These are phyloP conservation scores for Tylopilus intermedius DNA, from an alignment of 768 basidiomycete genomes.

Conservation along the genomic window DNA sequence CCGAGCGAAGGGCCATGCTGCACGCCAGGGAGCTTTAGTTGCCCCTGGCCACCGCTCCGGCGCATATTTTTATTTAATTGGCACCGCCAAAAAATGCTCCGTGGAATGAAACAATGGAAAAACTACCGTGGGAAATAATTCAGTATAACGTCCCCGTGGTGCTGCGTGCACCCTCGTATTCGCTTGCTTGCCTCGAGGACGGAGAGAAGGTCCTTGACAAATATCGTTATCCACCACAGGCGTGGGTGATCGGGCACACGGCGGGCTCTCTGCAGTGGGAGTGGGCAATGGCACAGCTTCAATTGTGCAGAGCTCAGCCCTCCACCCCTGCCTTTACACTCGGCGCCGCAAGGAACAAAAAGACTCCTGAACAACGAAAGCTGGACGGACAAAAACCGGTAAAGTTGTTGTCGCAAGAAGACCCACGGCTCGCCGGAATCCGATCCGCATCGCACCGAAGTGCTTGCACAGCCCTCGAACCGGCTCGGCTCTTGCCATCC, in stretches of 20 bases:
- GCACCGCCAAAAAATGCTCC: constrained; percentile 20
- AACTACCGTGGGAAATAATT: constrained; percentile 27
- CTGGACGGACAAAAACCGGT: constrained; percentile 17
- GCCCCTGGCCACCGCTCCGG: no score
- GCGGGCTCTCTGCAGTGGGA: constrained; percentile 5
- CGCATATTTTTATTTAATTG: constrained; percentile 25
- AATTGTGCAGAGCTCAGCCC: neutral
- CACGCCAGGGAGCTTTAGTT: no score
- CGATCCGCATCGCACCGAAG: constrained; percentile 18
- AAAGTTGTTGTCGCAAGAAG: neutral
- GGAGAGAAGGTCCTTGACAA: constrained; percentile 23
- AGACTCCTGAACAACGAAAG: no score
- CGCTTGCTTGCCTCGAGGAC: constrained; percentile 33
- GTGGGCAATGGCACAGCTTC: constrained; percentile 12
- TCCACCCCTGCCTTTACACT: constrained; percentile 21
- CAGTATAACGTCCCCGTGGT: constrained; percentile 5
- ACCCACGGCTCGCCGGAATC: neutral
- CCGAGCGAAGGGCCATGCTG: constrained; percentile 13
- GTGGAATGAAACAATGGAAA: constrained; percentile 29
- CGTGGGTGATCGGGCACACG: constrained; percentile 19
- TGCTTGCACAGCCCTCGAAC: constrained; percentile 11
- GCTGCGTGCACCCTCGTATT: constrained; percentile 18
- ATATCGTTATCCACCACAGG: constrained; percentile 22
- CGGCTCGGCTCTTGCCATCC: constrained; percentile 15
- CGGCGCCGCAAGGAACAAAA: constrained; percentile 6